These are phyloP conservation scores for Talaromyces sp. DNA, from an alignment of 2,329 filamentous ascomycete species.

Conservation along the genomic window DNA sequence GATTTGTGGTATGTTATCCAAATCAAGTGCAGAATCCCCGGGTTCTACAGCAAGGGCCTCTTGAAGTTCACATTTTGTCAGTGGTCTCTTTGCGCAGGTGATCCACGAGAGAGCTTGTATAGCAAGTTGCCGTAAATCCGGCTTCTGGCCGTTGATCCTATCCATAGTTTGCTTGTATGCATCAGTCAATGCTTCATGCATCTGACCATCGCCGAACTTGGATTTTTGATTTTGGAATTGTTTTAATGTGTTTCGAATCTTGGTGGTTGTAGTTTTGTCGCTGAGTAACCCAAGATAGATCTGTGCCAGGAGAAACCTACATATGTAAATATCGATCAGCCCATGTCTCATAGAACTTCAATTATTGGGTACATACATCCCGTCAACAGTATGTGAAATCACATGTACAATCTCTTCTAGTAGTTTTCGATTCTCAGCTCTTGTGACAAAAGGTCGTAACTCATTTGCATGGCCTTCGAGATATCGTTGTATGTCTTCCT, in stretches of 20 bases:
- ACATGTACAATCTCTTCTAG: slow-evolving; percentile 8
- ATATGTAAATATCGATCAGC: neutral
- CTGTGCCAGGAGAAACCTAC: slow-evolving; percentile 24
- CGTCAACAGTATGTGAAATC: slow-evolving; percentile 21
- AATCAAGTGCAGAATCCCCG: slow-evolving; percentile 22
- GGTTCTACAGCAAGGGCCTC: slow-evolving; percentile 40
- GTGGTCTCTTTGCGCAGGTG: slow-evolving; percentile 27
- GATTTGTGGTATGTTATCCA: slow-evolving; percentile 28
- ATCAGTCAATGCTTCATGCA: slow-evolving; percentile 27
- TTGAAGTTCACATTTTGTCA: slow-evolving; percentile 34
- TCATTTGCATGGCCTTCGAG: slow-evolving; percentile 18
- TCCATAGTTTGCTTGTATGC: slow-evolving; percentile 41
- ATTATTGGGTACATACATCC: slow-evolving; percentile 24
- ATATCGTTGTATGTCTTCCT: slow-evolving; percentile 29
- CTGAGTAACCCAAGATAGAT: slow-evolving; percentile 18
- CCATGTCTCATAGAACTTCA: neutral
- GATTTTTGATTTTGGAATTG: slow-evolving; percentile 18
- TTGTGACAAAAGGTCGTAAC: slow-evolving; percentile 14
- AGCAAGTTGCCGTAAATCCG: slow-evolving; percentile 27
- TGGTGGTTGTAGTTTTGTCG: slow-evolving; percentile 18
- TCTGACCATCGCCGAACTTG: slow-evolving; percentile 2
- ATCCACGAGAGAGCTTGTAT: slow-evolving; percentile 39
- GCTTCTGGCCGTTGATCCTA: slow-evolving; percentile 37
- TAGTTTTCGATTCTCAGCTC: slow-evolving; percentile 10
- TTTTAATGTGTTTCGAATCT: slow-evolving; percentile 26